Conservation (phyloP, 148 eudicot genomes). For the Nepenthes gracilis region DNA sequence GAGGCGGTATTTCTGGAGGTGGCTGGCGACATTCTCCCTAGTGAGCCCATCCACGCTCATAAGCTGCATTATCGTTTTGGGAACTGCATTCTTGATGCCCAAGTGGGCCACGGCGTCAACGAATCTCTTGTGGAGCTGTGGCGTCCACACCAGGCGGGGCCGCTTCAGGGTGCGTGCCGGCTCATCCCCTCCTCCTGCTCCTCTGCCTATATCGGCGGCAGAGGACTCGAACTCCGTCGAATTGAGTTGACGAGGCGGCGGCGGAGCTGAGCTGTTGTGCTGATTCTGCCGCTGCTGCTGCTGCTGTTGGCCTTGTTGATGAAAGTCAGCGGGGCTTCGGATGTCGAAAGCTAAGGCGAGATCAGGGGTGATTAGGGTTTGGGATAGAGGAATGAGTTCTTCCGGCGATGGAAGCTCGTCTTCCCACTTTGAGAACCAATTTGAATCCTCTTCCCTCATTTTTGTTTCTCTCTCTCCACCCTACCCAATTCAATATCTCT, state of each 20-base stretch:
- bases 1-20: slow-evolving; percentile 56
- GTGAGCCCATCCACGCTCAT: slow-evolving; percentile 78
- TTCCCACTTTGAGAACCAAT: slow-evolving; percentile 90
- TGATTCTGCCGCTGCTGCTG: slow-evolving; percentile 14
- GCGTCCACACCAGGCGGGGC: slow-evolving; percentile 82
- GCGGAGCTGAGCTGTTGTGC: slow-evolving; percentile 15
- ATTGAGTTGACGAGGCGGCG: slow-evolving; percentile 25
- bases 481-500: no score
- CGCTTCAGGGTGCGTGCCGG: slow-evolving; percentile 65
- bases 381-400: slow-evolving; percentile 70
- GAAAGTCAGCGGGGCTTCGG: slow-evolving; percentile 14
- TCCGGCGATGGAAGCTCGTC: slow-evolving; percentile 74
- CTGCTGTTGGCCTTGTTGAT: slow-evolving; percentile 11
- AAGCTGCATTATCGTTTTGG: slow-evolving; percentile 78
- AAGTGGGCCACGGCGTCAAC: slow-evolving; percentile 76
- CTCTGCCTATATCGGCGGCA: slow-evolving; percentile 36
- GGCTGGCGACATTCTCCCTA: slow-evolving; percentile 69
- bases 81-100: slow-evolving; percentile 76
- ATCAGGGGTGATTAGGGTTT: slow-evolving; percentile 84
- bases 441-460: slow-evolving; percentile 78
- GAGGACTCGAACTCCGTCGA: slow-evolving; percentile 60
- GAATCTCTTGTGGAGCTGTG: slow-evolving; percentile 71
- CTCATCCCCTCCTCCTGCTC: slow-evolving; percentile 38
- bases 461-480: neutral
- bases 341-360: slow-evolving; percentile 83